Base-by-base conservation (phyloP, 306 rosid genomes). In the Cucumis melo region DNA sequence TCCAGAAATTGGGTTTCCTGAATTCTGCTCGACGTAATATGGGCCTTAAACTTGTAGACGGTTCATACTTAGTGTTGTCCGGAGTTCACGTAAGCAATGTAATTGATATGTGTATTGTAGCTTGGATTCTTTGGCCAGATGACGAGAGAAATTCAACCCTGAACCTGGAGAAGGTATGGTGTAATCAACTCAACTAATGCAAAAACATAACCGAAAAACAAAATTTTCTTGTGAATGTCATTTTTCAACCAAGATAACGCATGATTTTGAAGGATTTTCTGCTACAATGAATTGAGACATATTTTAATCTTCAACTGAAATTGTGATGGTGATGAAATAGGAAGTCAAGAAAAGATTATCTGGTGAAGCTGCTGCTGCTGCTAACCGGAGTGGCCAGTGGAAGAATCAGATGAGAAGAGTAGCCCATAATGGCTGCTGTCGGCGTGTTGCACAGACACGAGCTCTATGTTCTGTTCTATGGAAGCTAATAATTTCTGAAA, bases 121-220 rank as follows among this genome's bases (percentile, higher is more conserved):
- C 95, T 41, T 94, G 98, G 98, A 82, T 94, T 86, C 93, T 94
- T 68, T 94, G 98, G 97, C 97, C 98, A n/a, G 97, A 91, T 81
- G 98, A 94, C 79, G 97, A 87, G 87, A 88, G 94, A 80, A 91
- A 86, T 85, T 89, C 95, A 75, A 84, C 80, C 83, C 96, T 93
- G 23, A 91, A 91, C 88, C 80, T 94, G 73, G 98, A 93, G 77
- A 93, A 93, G 98, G 98, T 93, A 92, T 73, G 24, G 32, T 29
- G n/a, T 60, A 76, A 66, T 29, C 27, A 73, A 71, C 42, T 74
- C 36, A 74, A 54, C 23, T n/a, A 8, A 20, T 19, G 27, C 55
- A 42, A 68, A 50, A 41, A n/a, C 55, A 46, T 41, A n/a, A 68
- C 53, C n/a, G 27, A 44, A 67, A 20, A 19, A 41, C 41, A 36